Conservation (phyloP, 805 yeast species). For the Vanderwaltozyma verrucispora region DNA sequence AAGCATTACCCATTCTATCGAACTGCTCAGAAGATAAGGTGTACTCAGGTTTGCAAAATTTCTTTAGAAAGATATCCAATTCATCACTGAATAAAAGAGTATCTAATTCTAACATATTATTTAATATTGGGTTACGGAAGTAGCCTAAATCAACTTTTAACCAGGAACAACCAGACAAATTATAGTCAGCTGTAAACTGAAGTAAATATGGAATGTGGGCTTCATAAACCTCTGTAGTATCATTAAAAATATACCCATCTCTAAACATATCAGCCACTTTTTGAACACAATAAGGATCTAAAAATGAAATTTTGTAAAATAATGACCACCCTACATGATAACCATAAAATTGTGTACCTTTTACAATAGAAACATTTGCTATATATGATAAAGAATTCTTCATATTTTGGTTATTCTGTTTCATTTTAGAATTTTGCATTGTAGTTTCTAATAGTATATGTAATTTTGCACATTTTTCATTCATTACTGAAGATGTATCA, state of each 20-base stretch:
- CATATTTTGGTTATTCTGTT: no score
- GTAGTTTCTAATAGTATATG: constrained; percentile 36
- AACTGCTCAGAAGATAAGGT: constrained; percentile 10
- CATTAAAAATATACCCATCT: constrained; percentile 34
- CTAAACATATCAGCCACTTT: constrained; percentile 44
- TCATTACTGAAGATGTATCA: constrained; percentile 18
- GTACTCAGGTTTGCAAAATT: constrained; percentile 15
- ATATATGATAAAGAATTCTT: constrained; percentile 40
- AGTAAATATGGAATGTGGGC: constrained; percentile 67
- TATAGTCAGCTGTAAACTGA: constrained; percentile 77
- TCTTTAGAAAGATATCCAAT: constrained; percentile 27
- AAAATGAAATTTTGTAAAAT: constrained; percentile 57
- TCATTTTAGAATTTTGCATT: no score
- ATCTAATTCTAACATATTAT: constrained; percentile 21
- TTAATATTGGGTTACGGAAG: constrained; percentile 49
- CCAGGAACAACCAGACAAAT: constrained; percentile 81
- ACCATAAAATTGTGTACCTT: constrained; percentile 79
- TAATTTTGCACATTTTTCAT: constrained; percentile 31
- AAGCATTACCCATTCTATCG: constrained; percentile 49
- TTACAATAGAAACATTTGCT: constrained; percentile 53
- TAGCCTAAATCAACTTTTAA: constrained; percentile 36
- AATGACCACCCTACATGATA: constrained; percentile 54
- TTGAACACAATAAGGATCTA: constrained; percentile 49
- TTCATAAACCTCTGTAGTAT: constrained; percentile 49
- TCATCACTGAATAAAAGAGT: constrained; percentile 24